Evolutionary conservation across 495 filamentous ascomycete species (phyloP).

Genomic region (Neurospora terricola): DNA sequence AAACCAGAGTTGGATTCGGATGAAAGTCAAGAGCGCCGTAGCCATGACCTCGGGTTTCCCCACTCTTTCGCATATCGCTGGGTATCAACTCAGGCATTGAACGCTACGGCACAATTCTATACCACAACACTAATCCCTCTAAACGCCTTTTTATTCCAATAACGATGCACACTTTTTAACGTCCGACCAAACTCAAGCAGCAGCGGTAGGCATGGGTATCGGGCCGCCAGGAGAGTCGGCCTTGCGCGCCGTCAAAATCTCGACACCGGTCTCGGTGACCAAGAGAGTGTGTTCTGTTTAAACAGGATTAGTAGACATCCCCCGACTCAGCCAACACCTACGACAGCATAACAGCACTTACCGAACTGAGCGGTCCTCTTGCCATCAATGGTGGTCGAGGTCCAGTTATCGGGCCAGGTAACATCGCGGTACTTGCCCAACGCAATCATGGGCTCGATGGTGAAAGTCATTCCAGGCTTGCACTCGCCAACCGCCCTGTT

Average conservation of each 20-base stretch:
- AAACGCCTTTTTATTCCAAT: not conserved
- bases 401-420: constrained; percentile 91
- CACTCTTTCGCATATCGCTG: not conserved
- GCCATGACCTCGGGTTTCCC: not conserved
- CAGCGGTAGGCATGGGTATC: constrained; percentile 49
- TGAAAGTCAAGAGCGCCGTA: not conserved
- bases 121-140: not conserved
- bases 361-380: constrained; percentile 76
- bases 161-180: not conserved
- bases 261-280: constrained; percentile 88
- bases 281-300: constrained; percentile 77
- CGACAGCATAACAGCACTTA: constrained; percentile 16
- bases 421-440: constrained; percentile 69
- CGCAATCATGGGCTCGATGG: constrained; percentile 88
- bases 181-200: not conserved
- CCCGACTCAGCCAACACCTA: not conserved
- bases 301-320: not conserved
- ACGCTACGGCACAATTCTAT: not conserved
- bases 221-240: constrained; percentile 78
- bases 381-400: constrained; percentile 72
- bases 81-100: not conserved
- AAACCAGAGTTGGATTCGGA: not conserved
- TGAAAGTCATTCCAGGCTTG: constrained; percentile 86
- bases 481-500: constrained; percentile 85
- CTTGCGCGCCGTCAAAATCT: constrained; percentile 79